These are phyloP conservation scores for Thraustochytrium striatum DNA, from an alignment of 352 stramenopile genomes.

Conservation along the genomic window DNA sequence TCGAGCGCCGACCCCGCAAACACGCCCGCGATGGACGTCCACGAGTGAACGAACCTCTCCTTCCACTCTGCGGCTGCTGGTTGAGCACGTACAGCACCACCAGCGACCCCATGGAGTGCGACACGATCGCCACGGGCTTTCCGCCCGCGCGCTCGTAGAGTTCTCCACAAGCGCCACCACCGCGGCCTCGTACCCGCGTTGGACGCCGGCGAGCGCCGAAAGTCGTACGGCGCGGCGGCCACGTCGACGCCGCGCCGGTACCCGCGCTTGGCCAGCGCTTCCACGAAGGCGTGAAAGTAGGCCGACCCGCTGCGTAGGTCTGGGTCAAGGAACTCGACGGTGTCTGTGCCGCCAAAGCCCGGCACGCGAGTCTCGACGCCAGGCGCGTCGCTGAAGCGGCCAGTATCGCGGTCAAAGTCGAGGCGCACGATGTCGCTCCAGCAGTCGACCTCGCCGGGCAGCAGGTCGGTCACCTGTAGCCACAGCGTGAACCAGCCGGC, in stretches of 20 bases:
- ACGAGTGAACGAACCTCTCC: constrained; percentile 48
- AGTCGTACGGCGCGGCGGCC: constrained; percentile 49
- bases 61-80: constrained; percentile 44
- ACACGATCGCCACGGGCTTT: background rate
- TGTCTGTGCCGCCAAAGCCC: constrained; percentile 9
- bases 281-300: constrained; percentile 30
- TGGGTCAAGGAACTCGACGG: constrained; percentile 44
- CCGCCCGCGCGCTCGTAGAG: background rate
- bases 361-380: constrained; percentile 47
- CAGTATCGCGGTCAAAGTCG: background rate
- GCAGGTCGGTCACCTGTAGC: constrained; percentile 33
- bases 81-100: constrained; percentile 46
- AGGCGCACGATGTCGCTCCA: constrained; percentile 47
- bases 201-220: background rate
- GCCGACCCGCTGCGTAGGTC: background rate
- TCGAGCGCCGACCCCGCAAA: constrained; percentile 43
- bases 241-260: constrained; percentile 30
- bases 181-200: background rate
- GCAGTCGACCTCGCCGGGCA: constrained; percentile 42
- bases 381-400: background rate
- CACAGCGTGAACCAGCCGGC: constrained; percentile 43
- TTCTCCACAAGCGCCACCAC: background rate
- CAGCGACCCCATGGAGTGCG: constrained; percentile 52
- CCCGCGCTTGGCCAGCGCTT: constrained; percentile 11
- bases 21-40: constrained; percentile 45